Conservation (phyloP, 805 yeast genomes). For the Maudiozyma turicensis region DNA sequence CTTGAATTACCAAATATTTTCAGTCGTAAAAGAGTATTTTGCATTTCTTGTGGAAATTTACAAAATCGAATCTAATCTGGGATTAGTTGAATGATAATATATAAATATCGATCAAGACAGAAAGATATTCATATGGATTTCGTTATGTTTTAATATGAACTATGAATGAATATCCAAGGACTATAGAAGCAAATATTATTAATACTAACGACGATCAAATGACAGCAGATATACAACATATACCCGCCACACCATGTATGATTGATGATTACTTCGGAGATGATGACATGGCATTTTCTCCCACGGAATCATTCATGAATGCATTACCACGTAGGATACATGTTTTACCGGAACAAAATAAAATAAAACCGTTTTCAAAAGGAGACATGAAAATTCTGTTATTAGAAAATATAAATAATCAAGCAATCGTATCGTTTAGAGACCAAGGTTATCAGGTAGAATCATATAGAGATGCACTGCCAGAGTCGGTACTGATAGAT, state of each 20-base stretch:
- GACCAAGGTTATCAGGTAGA: conserved; percentile 95
- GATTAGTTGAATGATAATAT: too few species aligned
- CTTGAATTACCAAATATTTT: too few species aligned
- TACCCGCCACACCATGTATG: background rate
- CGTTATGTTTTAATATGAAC: too few species aligned
- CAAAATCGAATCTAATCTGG: too few species aligned
- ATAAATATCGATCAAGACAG: too few species aligned
- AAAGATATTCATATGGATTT: too few species aligned
- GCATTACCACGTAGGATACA: conserved; percentile 34
- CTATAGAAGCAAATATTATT: background rate
- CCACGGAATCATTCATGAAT: conserved; percentile 58
- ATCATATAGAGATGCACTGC: conserved; percentile 73
- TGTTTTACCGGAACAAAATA: conserved; percentile 40
- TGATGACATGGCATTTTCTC: conserved; percentile 45
- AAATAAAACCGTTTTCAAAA: conserved; percentile 89
- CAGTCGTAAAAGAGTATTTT: too few species aligned
- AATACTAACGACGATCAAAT: background rate
- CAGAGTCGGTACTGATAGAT: conserved; percentile 87
- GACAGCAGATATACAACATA: background rate
- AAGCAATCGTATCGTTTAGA: conserved; percentile 76
- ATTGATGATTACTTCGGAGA: background rate
- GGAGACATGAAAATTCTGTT: conserved; percentile 87
- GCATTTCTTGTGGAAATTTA: too few species aligned
- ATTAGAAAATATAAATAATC: conserved; percentile 83
- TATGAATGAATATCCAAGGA: background rate